phyloP scores from a whole-genome alignment of 2,329 filamentous ascomycete species.

The Periconia digitata region DNA sequence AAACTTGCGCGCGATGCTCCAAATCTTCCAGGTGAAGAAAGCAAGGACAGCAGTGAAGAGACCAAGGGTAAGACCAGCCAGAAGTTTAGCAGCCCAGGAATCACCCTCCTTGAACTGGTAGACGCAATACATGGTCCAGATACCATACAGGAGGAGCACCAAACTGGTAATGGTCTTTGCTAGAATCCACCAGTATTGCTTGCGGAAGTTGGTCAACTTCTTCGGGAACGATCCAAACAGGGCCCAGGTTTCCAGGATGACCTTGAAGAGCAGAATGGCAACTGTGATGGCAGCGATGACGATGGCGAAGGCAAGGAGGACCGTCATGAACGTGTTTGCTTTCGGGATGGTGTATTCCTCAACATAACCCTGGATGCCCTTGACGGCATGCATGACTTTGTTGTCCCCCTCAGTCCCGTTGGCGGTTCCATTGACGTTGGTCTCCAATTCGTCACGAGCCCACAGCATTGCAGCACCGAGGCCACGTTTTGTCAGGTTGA shows the following conservation, averaged over 20 bases:
- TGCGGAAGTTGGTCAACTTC: slow-evolving; percentile 78
- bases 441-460: slow-evolving; percentile 52
- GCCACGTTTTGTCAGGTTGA: slow-evolving; percentile 59
- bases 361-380: slow-evolving; percentile 79
- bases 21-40: slow-evolving; percentile 86
- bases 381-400: slow-evolving; percentile 60
- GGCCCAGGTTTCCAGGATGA: slow-evolving; percentile 87
- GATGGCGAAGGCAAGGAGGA: slow-evolving; percentile 85
- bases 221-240: slow-evolving; percentile 86
- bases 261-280: slow-evolving; percentile 84
- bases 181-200: slow-evolving; percentile 94
- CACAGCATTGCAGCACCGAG: slow-evolving; percentile 51
- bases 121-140: slow-evolving; percentile 94
- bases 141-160: slow-evolving; percentile 87
- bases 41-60: slow-evolving; percentile 79
- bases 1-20: slow-evolving; percentile 70
- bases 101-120: slow-evolving; percentile 94
- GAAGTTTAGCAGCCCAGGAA: slow-evolving; percentile 85
- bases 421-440: slow-evolving; percentile 41
- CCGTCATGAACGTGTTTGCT: slow-evolving; percentile 94
- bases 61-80: slow-evolving; percentile 78
- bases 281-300: slow-evolving; percentile 81
- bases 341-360: slow-evolving; percentile 82
- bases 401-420: slow-evolving; percentile 38
- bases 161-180: slow-evolving; percentile 86